Evolutionary conservation across 352 stramenopile genomes (phyloP).

Genomic region (Pythium biforme): DNA sequence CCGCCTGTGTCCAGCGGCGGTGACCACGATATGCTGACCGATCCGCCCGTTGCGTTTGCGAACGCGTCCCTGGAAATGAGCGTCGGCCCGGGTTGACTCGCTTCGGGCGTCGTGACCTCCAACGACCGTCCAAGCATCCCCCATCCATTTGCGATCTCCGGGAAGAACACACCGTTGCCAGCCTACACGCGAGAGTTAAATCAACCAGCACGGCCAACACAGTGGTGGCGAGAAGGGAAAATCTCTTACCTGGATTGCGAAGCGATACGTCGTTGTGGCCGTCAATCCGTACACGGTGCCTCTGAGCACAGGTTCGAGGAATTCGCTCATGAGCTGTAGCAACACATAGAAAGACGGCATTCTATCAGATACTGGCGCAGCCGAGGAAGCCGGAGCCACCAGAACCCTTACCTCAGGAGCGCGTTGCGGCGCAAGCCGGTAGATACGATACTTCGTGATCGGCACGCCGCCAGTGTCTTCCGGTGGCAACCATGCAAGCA

Average conservation of each 20-base stretch:
- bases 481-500: conserved; percentile 40
- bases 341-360: not conserved
- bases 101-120: conserved; percentile 31
- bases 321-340: conserved; percentile 9
- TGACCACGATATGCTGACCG: conserved; percentile 51
- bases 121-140: conserved; percentile 34
- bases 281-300: conserved; percentile 23
- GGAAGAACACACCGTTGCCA: conserved; percentile 35
- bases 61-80: not conserved
- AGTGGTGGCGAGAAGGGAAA: not conserved
- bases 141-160: conserved; percentile 44
- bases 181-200: conserved; percentile 32
- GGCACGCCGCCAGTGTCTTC: conserved; percentile 49
- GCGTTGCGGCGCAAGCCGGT: conserved; percentile 19
- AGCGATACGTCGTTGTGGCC: conserved; percentile 39
- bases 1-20: conserved; percentile 53
- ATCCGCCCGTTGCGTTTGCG: conserved; percentile 39
- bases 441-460: conserved; percentile 63
- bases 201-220: not conserved
- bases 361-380: too few species aligned
- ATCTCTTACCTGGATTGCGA: conserved; percentile 50
- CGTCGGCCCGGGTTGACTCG: conserved; percentile 37
- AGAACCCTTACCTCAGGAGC: conserved; percentile 9
- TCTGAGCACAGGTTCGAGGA: conserved; percentile 10
- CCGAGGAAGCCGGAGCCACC: too few species aligned